These are phyloP conservation scores for Dryas integrifolia DNA, from an alignment of 331 rosid species.

Conservation along the genomic window DNA sequence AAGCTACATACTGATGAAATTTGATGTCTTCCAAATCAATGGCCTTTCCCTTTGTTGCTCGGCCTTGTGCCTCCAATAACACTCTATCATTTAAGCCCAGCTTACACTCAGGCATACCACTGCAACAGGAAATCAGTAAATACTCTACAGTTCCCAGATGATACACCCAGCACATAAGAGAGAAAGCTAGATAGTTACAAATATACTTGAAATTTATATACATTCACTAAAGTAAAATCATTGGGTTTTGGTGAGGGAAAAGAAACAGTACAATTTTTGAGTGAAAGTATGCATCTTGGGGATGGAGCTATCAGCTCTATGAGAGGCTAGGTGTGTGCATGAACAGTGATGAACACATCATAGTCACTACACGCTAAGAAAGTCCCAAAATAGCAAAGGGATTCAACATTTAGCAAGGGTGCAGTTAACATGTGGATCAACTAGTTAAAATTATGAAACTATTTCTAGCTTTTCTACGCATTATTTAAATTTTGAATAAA, in stretches of 20 bases:
- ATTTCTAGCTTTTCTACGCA: background rate
- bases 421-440: background rate
- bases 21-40: slow-evolving; percentile 98
- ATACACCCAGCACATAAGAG: background rate
- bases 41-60: slow-evolving; percentile 90
- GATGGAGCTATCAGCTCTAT: background rate
- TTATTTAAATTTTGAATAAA: background rate
- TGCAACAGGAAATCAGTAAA: slow-evolving; percentile 42
- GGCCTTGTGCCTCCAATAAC: slow-evolving; percentile 92
- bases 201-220: background rate
- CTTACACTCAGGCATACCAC: slow-evolving; percentile 99
- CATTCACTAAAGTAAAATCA: background rate
- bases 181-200: background rate
- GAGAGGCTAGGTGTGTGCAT: background rate
- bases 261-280: background rate
- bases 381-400: background rate
- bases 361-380: background rate
- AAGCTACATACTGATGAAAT: slow-evolving; percentile 86
- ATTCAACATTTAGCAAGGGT: background rate
- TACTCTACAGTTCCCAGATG: slow-evolving; percentile 14
- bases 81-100: slow-evolving; percentile 95
- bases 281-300: background rate
- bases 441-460: background rate
- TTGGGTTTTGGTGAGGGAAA: background rate
- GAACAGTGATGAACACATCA: background rate